Evolutionary conservation across 768 basidiomycete species (phyloP).

Genomic region (Termitomyces sp.): DNA sequence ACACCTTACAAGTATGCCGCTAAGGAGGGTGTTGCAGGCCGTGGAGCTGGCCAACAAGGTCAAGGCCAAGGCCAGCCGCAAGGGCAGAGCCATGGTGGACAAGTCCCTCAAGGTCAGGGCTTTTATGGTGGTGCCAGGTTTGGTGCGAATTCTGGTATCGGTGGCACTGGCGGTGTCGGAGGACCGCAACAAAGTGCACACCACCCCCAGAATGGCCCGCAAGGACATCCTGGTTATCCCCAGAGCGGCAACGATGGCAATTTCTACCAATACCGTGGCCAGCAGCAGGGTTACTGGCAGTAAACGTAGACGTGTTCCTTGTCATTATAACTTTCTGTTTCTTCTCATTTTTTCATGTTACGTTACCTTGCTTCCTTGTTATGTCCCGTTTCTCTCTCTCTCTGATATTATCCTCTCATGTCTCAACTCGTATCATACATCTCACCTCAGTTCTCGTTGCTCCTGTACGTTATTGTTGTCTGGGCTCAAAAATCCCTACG

Average conservation of each 20-base stretch:
- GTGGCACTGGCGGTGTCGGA: constrained; percentile 33
- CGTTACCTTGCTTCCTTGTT: constrained; percentile 12
- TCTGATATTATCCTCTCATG: constrained; percentile 15
- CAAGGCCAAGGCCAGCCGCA: constrained; percentile 50
- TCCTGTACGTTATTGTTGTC: constrained; percentile 21
- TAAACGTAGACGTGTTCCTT: constrained; percentile 23
- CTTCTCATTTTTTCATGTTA: constrained; percentile 11
- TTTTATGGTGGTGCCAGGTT: constrained; percentile 49
- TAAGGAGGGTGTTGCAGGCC: constrained; percentile 55
- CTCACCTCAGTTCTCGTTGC: constrained; percentile 19
- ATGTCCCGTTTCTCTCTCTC: constrained; percentile 9
- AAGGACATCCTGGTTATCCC: constrained; percentile 59
- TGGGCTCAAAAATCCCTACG: constrained; percentile 14
- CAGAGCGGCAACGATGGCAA: constrained; percentile 62
- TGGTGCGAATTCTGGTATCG: constrained; percentile 33
- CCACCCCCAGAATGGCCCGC: constrained; percentile 45
- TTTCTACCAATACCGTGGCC: constrained; percentile 75
- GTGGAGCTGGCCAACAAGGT: constrained; percentile 40
- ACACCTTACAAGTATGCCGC: constrained; percentile 71
- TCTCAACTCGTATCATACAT: constrained; percentile 21
- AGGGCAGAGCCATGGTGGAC: constrained; percentile 45
- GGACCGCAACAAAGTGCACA: constrained; percentile 41
- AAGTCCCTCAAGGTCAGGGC: constrained; percentile 49
- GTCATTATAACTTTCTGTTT: constrained; percentile 12
- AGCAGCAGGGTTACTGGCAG: constrained; percentile 63